Base-by-base conservation (phyloP, 306 rosid genomes). In the Sechiopsis laciniata region DNA sequence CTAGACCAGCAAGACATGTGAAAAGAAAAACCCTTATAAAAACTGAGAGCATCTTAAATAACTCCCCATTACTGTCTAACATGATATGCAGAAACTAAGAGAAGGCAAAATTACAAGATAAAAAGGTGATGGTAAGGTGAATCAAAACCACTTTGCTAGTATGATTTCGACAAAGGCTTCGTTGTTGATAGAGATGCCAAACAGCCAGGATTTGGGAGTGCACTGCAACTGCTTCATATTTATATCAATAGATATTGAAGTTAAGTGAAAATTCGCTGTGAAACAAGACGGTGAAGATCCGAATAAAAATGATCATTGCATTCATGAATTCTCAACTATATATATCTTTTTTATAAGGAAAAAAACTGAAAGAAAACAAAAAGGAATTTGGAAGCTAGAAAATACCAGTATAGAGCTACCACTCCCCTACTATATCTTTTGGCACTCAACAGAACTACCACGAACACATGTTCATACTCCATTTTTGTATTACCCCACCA, bases 371-470 rank as follows among this genome's bases (percentile, higher is more conserved):
- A 42, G 48, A 42, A 42, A 42, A 42, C 48, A 66, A 50, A 54
- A 29, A 54, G 19, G 19, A 50, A 77, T 55, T 35, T 16, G 14
- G 26, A 82, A 73, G 63, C 77, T 68, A 76, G 77, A 26, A 53
- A 68, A 62, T 74, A 64, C 75, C 76, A 48, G 53, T 55, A 68
- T 50, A 24, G 71, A 75, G 86, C 85, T 81, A 50, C 58, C 22
- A 70, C 48, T 84, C 76, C 76, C 69, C 65, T 75, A 67, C 68
- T 8, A 64, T 79, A 77, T 65, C 81, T 79, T 70, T 74, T 14
- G 55, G 88, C 81, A 85, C 80, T 78, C 73, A 84, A 53, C 69
- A 71, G 64, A 82, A 79, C 74, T 58, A 29, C 74, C 75, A 82
- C 64, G 46, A 48, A 66, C 72, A 82, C 78, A 76, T 76, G 74